Conservation (phyloP, 805 yeast genomes). For the Komagataella kurtzmanii region DNA sequence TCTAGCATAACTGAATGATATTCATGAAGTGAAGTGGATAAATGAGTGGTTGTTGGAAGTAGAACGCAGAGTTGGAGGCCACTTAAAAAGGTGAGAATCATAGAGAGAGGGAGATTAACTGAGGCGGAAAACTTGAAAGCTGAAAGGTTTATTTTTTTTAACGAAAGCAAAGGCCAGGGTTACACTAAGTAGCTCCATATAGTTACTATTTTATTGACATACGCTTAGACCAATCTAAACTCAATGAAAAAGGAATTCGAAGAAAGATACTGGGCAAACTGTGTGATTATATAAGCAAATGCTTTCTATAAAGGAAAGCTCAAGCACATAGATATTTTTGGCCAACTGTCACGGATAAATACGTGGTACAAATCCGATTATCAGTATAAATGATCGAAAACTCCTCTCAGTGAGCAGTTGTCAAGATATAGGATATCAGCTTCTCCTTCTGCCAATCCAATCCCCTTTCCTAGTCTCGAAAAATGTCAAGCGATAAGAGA, state of each 20-base stretch:
- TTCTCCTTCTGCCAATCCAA: background rate
- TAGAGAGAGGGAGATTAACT: background rate
- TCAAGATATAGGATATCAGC: background rate
- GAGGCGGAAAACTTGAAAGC: background rate
- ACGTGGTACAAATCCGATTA: background rate
- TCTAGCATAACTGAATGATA: constrained; percentile 5
- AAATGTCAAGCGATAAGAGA: background rate
- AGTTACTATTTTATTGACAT: no score
- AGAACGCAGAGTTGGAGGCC: background rate
- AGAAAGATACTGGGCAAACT: no score
- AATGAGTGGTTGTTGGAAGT: background rate
- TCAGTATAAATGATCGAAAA: background rate
- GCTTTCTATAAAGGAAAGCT: no score
- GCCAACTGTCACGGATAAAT: background rate
- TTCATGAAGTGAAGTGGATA: constrained; percentile 1
- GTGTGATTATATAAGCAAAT: no score
- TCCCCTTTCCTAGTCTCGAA: background rate
- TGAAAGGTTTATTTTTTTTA: background rate
- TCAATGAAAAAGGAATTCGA: no score
- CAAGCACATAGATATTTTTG: no score
- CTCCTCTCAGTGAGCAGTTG: background rate
- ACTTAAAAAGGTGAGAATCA: background rate
- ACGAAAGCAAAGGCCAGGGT: background rate
- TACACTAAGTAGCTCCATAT: no score
- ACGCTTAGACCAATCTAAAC: no score